Conservation (phyloP, 1,139 yeast species). For the Magnusiomyces suaveolens region DNA sequence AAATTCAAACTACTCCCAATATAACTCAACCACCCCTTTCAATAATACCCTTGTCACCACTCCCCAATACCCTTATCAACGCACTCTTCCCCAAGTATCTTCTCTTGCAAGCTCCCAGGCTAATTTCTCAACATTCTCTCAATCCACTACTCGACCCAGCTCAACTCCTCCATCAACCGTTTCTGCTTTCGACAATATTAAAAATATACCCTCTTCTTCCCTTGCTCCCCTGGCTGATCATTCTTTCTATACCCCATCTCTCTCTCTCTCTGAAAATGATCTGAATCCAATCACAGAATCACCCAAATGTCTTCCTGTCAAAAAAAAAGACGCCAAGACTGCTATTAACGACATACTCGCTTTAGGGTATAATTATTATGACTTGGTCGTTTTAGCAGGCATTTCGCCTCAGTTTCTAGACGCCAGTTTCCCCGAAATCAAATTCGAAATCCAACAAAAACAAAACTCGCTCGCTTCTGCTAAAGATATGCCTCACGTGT, state of each 20-base stretch:
- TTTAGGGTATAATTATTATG: conserved; percentile 1
- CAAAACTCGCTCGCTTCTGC: no score
- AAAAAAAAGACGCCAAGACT: background rate
- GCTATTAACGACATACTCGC: background rate
- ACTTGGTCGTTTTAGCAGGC: background rate
- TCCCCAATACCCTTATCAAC: no score
- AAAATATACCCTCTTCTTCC: no score
- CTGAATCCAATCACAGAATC: background rate
- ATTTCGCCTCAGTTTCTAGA: background rate
- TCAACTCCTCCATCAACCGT: no score
- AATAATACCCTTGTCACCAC: no score
- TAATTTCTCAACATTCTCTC: no score
- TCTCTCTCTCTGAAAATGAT: background rate
- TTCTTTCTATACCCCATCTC: background rate
- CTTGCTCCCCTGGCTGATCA: no score
- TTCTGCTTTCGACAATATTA: no score
- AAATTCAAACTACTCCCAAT: background rate
- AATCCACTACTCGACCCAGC: no score
- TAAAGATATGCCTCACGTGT: background rate
- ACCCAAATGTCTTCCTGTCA: background rate
- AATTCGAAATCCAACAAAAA: background rate
- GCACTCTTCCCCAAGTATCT: no score
- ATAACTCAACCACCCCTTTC: background rate
- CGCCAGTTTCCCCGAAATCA: background rate
- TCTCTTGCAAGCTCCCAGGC: no score